phyloP scores from a whole-genome alignment of 352 stramenopile species.

The Globisporangium megalacanthum region DNA sequence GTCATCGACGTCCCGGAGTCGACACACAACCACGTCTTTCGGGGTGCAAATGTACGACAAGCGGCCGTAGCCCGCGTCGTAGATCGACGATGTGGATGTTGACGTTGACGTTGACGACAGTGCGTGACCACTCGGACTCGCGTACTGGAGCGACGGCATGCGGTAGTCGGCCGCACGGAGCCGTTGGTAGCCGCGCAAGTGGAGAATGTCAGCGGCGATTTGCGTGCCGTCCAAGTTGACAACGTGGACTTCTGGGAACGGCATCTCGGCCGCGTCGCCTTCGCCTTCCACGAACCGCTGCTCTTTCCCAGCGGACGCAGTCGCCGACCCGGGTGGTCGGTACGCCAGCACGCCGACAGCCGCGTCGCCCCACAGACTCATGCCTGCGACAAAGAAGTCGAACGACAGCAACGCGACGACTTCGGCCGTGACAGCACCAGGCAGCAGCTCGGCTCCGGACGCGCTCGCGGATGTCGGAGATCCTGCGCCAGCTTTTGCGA shows the following conservation, averaged over 20 bases:
- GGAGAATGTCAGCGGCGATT: constrained; percentile 79
- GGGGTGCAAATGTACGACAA: constrained; percentile 78
- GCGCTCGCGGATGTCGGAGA: constrained; percentile 33
- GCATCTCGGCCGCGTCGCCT: constrained; percentile 63
- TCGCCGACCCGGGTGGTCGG: constrained; percentile 39
- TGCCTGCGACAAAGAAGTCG: constrained; percentile 77
- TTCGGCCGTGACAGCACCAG: constrained; percentile 46
- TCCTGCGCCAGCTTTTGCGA: constrained; percentile 40
- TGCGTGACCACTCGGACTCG: constrained; percentile 13
- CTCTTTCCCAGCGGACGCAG: not conserved
- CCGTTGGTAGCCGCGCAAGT: constrained; percentile 67
- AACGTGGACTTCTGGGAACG: constrained; percentile 82
- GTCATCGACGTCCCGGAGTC: constrained; percentile 70
- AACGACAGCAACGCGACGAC: constrained; percentile 72
- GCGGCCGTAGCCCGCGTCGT: constrained; percentile 60
- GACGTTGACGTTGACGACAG: constrained; percentile 16
- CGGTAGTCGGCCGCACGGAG: constrained; percentile 77
- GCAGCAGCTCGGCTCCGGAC: constrained; percentile 16
- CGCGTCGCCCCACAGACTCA: constrained; percentile 56
- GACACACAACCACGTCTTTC: constrained; percentile 84
- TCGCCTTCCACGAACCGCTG: constrained; percentile 50
- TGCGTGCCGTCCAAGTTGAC: constrained; percentile 83
- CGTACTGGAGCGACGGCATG: constrained; percentile 70
- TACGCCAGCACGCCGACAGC: constrained; percentile 70
- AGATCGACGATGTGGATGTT: constrained; percentile 34